Percentiles rank a stretch among this genome's conserved stretches.
These are phyloP conservation scores for Cryptococcus sp. DNA, from an alignment of 1,284 basidiomycete genomes.

Conservation along the genomic window DNA sequence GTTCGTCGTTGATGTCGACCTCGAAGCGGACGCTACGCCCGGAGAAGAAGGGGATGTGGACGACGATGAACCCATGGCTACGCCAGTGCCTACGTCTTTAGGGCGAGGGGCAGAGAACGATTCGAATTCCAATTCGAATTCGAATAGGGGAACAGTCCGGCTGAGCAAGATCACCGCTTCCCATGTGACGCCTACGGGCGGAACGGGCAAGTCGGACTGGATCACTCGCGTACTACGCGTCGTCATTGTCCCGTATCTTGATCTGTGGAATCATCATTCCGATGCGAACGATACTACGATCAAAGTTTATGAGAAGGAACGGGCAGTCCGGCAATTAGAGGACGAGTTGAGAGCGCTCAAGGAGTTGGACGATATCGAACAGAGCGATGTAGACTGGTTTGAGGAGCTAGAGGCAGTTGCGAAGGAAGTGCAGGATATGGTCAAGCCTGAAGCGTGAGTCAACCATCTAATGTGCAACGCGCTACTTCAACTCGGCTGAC, in stretches of 20 bases:
- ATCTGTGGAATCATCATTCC: conserved; percentile 28
- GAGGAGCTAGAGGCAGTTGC: conserved; percentile 37
- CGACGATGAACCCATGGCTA: conserved; percentile 7
- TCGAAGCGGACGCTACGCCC: conserved; percentile 34
- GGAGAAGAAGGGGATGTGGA: conserved; percentile 32
- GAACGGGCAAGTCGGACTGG: conserved; percentile 38
- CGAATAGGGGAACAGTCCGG: conserved; percentile 25
- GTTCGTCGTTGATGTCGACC: conserved; percentile 49
- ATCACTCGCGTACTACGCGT: conserved; percentile 24
- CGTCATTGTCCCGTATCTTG: conserved; percentile 33
- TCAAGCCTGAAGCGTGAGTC: conserved; percentile 14
- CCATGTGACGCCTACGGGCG: conserved; percentile 33
- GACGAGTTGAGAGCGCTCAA: conserved; percentile 36
- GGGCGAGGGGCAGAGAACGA: neutral
- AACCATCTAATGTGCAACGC: no score
- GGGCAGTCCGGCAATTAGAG: neutral
- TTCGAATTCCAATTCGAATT: neutral
- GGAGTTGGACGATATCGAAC: conserved; percentile 35
- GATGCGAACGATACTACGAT: neutral
- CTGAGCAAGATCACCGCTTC: conserved; percentile 39
- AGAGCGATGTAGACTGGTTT: conserved; percentile 31
- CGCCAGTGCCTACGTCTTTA: neutral
- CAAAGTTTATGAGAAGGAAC: conserved; percentile 6
- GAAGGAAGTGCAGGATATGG: conserved; percentile 6
- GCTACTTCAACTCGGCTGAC: neutral